A percentile compares a stretch with the other conserved stretches of the same genome.
phyloP scores from a whole-genome alignment of 2,329 filamentous ascomycete species.

The Alternaria tenuissima region DNA sequence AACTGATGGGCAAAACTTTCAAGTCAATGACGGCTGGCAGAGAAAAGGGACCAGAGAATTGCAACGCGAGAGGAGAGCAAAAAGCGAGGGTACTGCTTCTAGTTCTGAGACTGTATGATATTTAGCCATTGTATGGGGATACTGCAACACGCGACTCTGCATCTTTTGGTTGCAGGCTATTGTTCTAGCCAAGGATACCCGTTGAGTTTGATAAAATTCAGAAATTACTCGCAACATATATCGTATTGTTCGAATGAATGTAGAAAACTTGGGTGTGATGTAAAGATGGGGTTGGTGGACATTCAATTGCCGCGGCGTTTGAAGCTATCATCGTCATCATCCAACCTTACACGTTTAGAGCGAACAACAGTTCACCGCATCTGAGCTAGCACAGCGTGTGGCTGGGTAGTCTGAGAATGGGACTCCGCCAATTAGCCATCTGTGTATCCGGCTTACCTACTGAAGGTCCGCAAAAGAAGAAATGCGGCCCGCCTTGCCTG shows the following conservation, averaged over 20 bases:
- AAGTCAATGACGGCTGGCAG: background rate
- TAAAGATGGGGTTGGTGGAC: background rate
- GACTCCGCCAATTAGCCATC: slow-evolving; percentile 6
- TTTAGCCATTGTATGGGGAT: background rate
- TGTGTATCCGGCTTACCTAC: slow-evolving; percentile 8
- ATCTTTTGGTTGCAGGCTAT: background rate
- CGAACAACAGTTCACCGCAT: background rate
- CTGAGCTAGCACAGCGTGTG: background rate
- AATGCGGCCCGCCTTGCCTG: slow-evolving; percentile 34
- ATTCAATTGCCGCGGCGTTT: slow-evolving; percentile 24
- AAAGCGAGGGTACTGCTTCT: background rate
- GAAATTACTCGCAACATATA: background rate
- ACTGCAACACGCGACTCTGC: background rate
- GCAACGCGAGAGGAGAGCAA: slow-evolving; percentile 10
- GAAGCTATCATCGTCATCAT: background rate
- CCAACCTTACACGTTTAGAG: background rate
- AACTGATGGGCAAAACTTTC: background rate
- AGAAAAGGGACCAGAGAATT: slow-evolving; percentile 7
- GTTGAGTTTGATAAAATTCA: background rate
- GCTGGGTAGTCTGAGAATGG: background rate
- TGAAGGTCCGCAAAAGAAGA: slow-evolving; percentile 20
- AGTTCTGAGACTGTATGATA: slow-evolving; percentile 6
- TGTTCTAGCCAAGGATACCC: background rate
- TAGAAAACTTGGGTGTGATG: background rate
- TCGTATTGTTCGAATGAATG: background rate